Evolutionary conservation across 1,139 yeast genomes (phyloP).

Genomic region (Zygosaccharomyces sapae): DNA sequence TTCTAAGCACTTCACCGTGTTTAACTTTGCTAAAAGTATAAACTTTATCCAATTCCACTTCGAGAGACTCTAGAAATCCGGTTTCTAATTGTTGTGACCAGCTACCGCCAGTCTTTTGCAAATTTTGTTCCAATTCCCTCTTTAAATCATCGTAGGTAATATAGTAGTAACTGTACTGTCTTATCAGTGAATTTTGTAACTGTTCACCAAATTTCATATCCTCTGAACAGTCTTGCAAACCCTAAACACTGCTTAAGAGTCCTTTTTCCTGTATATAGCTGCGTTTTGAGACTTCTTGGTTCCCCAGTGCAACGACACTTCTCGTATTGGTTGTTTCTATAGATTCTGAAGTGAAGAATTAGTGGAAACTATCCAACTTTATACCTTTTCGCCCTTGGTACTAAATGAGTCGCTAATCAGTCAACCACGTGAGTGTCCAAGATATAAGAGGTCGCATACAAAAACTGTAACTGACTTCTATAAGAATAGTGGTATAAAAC

Average conservation of each 20-base stretch:
- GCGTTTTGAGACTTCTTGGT: neutral
- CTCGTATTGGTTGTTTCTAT: neutral
- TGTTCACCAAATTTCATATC: conserved; percentile 64
- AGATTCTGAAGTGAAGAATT: neutral
- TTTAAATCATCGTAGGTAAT: conserved; percentile 88
- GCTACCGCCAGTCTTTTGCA: conserved; percentile 46
- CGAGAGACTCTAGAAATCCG: conserved; percentile 67
- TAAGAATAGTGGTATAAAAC: too few relatives aligned
- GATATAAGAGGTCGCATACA: too few relatives aligned
- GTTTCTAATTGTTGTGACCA: conserved; percentile 84
- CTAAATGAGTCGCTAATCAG: neutral
- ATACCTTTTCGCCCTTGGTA: conserved; percentile 1
- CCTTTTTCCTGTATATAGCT: too few relatives aligned
- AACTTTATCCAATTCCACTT: conserved; percentile 82
- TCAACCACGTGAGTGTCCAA: too few relatives aligned
- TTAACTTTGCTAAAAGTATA: conserved; percentile 86
- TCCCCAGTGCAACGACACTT: neutral
- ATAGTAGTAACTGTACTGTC: conserved; percentile 85
- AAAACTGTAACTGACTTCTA: too few relatives aligned
- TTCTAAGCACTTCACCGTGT: conserved; percentile 73
- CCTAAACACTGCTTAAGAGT: too few relatives aligned
- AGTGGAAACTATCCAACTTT: conserved; percentile 1
- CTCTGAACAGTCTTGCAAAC: neutral
- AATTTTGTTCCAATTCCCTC: conserved; percentile 65
- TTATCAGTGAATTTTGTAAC: conserved; percentile 64